Percentiles rank a stretch among this genome's conserved stretches.
phyloP scores from a whole-genome alignment of 768 basidiomycete species.

The Suillus tomentosus region DNA sequence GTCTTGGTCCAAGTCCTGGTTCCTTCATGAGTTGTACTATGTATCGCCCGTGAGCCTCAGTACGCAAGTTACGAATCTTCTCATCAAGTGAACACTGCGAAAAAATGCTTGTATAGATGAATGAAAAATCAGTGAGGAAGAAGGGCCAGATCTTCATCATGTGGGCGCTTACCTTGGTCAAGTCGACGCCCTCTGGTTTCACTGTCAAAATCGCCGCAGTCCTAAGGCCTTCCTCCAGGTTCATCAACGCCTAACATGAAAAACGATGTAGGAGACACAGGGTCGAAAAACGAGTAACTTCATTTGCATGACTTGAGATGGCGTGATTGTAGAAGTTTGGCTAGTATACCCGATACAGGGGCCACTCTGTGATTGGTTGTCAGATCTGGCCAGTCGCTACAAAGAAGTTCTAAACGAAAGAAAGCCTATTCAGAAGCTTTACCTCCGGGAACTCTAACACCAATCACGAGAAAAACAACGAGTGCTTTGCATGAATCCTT shows the following conservation, averaged over 20 bases:
- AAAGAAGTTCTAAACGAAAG: no score
- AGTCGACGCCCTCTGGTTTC: conserved; percentile 83
- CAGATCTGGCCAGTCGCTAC: no score
- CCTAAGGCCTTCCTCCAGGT: conserved; percentile 95
- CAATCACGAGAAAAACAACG: no score
- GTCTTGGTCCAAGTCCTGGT: conserved; percentile 78
- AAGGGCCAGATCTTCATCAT: neutral
- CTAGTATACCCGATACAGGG: no score
- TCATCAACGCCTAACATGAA: conserved; percentile 48
- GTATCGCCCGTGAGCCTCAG: conserved; percentile 80
- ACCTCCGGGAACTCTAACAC: no score
- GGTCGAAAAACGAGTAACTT: no score
- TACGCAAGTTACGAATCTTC: conserved; percentile 75
- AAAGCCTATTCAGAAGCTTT: no score
- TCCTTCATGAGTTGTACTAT: conserved; percentile 77
- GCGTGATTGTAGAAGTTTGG: no score
- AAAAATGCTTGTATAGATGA: conserved; percentile 66
- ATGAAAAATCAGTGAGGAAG: neutral
- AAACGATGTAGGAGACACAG: no score
- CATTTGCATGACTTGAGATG: no score
- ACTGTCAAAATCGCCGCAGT: conserved; percentile 94
- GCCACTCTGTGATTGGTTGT: no score
- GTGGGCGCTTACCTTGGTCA: conserved; percentile 63
- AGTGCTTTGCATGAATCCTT: no score
- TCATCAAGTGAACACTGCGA: conserved; percentile 69